Conservation (phyloP, 192 early-diverging fungal genomes). For the Backusella parvicylindrica region DNA sequence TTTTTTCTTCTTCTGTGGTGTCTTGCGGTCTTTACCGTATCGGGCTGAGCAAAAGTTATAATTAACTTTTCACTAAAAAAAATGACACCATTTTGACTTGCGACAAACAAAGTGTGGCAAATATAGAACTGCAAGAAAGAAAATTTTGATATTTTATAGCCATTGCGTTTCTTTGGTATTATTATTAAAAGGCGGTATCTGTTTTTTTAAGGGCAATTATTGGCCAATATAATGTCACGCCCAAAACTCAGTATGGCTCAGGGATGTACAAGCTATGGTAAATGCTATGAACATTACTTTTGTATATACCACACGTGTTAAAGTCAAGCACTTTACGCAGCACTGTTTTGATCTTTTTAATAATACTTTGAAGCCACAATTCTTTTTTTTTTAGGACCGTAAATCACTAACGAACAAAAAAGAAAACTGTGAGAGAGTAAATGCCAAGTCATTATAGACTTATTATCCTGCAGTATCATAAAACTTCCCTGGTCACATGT, state of each 20-base stretch:
- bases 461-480: background rate
- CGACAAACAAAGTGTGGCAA: background rate
- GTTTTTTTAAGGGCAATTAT: background rate
- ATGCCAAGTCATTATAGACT: background rate
- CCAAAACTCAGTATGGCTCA: background rate
- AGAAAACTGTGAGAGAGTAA: background rate
- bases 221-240: background rate
- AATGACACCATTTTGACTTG: background rate
- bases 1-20: too few relatives aligned
- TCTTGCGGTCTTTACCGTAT: background rate
- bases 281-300: background rate
- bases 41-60: background rate
- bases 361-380: background rate
- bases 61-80: slow-evolving; percentile 1
- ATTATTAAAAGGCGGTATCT: background rate
- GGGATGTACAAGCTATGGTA: background rate
- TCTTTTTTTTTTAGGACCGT: background rate
- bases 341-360: background rate
- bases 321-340: background rate
- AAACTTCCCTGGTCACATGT: background rate
- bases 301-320: background rate
- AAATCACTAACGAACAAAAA: background rate
- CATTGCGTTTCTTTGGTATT: background rate
- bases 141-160: background rate
- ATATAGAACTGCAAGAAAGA: background rate